Evolutionary conservation across 768 basidiomycete genomes (phyloP).

Genomic region (Podaxis sp.): DNA sequence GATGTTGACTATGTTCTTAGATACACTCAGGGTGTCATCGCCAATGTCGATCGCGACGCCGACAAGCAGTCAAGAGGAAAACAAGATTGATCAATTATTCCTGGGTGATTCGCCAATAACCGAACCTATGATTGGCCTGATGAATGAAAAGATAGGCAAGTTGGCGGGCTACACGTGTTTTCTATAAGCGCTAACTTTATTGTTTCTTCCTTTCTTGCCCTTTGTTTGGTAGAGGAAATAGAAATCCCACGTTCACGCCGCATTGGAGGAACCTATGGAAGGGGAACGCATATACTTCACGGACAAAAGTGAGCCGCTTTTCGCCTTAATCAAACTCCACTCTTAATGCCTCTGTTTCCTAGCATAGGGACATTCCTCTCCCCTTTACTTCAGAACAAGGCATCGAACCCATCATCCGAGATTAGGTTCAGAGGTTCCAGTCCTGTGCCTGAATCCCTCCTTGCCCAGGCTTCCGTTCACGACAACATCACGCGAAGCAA

Average conservation of each 20-base stretch:
- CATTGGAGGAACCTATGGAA: constrained; percentile 39
- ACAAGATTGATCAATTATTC: constrained; percentile 54
- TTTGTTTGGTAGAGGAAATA: constrained; percentile 40
- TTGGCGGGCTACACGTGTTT: constrained; percentile 8
- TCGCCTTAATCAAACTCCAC: not conserved
- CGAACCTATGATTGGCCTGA: constrained; percentile 36
- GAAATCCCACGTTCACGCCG: constrained; percentile 53
- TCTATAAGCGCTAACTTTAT: not conserved
- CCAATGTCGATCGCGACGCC: constrained; percentile 19
- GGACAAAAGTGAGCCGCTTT: constrained; percentile 27
- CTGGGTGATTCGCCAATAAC: constrained; percentile 48
- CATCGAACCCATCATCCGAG: not conserved
- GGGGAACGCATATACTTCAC: constrained; percentile 27
- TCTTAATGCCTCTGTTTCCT: not conserved
- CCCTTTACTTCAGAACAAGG: constrained; percentile 25
- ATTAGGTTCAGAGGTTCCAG: not conserved
- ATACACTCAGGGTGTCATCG: constrained; percentile 10
- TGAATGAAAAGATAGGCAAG: constrained; percentile 53
- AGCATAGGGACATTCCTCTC: constrained; percentile 42
- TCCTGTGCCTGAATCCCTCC: constrained; percentile 10
- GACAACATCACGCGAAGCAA: not conserved
- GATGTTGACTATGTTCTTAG: not conserved
- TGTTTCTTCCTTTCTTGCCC: not conserved
- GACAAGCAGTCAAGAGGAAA: constrained; percentile 41
- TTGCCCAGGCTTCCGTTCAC: constrained; percentile 15